Base-by-base conservation (phyloP, 2,329 filamentous ascomycete species). In the Magnaporthiopsis poae region DNA sequence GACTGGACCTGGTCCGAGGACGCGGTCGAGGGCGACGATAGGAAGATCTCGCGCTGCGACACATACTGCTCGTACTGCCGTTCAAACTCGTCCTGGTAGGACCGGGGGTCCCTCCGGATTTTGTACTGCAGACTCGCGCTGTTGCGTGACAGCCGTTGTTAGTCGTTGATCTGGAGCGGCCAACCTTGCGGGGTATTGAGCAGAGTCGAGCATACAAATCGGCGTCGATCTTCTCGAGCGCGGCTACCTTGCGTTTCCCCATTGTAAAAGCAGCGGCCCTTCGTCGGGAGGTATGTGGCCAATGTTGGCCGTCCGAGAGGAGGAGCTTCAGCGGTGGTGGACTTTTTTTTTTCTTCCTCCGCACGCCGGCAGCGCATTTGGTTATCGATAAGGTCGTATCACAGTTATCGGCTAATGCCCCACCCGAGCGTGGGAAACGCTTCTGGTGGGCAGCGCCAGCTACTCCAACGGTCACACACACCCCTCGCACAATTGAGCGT, bases 151-250 rank as follows among this genome's bases (percentile, higher is more conserved):
- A 5, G 18, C 7, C 21, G 21, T 25, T 56, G 21, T 52, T 65
- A 52, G 31, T 46, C 33, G 63, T 60, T 25, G 33, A 65, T 35
- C 21, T 7, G 8, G 18, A 9, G 39, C 15, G 33, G 25, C 5
- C 18, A 15, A 15, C 15, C n/a, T 61, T 21, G 12, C n/a, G n/a
- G 33, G 31, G 31, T 13, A 52, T 36, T n/a, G n/a, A 61, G 35
- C 9, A 21, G 29, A 12, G 11, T n/a, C 71, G 15, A 27, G 62
- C 86, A 69, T 76, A 90, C 84, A 96, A 82, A 78, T 96, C 92
- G 46, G 92, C 93, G 75, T 97, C 93, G 72, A 96, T 88, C 84
- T 97, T 97, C 80, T 97, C 93, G 77, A 97, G 87, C 68, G 93
- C 93, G 66, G 90, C 91, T 68, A 96, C 85, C 80, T 95, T 96